Evolutionary conservation across 495 filamentous ascomycete genomes (phyloP), one percentile per base, ranked within the genome.

Genomic region (Penicillium ochrochloron): DNA sequence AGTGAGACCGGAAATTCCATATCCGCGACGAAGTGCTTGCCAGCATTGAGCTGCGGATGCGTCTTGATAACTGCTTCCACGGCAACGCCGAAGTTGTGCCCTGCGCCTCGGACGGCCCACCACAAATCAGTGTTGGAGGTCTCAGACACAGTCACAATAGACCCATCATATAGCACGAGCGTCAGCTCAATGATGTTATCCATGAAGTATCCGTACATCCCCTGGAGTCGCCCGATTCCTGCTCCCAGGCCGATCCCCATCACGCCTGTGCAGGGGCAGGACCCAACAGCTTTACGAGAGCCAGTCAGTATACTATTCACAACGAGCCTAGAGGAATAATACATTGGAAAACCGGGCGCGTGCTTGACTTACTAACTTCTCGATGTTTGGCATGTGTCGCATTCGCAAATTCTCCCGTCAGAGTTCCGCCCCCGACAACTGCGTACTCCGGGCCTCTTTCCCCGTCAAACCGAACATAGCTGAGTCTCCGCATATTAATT

Each of bases 31-130:
- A 21, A 51, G 19, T 51, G 48, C 5, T 21, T 51, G n/a, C 48
- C 48, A 12, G 10, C 17, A 51, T 51, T 51, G 19, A 25, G 17
- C 48, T 51, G 48, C 10, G 48, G 48, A 51, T 51, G 19, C n/a
- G 19, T 25, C 5, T 51, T 19, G 19, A 51, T 12, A 2, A 25
- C 19, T 25, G 48, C 48, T 9, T 51, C 48, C 19, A 51, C n/a
- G 5, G 48, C 71, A 17, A 77, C 67, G 3, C 76, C 77, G 31
- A 78, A 79, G 44, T 63, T 69, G 7, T 67, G 60, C 0, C 76
- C 75, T 11, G 74, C 77, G 10, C 74, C 77, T 17, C 73, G 66
- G 15, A 78, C 39, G 5, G 71, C 77, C 75, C 76, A 79, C 60
- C 77, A 78, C 11, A 79, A 64, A 37, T 79, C 77, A 2, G 50